Base-by-base conservation (phyloP, 2,329 filamentous ascomycete species). In the Exophiala dermatitidis region DNA sequence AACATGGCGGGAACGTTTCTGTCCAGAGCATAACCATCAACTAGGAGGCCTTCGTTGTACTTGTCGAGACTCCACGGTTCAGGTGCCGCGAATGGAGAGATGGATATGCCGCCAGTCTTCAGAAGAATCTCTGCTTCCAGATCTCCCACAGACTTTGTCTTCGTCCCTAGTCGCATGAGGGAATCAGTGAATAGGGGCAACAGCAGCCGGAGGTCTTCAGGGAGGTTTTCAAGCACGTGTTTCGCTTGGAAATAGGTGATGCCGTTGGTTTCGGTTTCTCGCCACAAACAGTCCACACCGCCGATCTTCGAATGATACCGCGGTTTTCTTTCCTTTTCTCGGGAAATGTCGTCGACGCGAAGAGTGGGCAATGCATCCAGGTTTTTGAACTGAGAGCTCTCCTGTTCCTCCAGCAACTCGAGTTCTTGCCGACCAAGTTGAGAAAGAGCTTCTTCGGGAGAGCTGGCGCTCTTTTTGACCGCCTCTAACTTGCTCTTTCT, bases 81-180 rank as follows among this genome's bases (percentile, higher is more conserved):
- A 0, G 90, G 81, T 0, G 85, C 83, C n/a, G 85, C 81, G 70
- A 94, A 87, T 62, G 95, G 90, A 1, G 86, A 84, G 10, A 94
- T 83, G 2, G 84, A 87, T 36, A 98, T 81, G 6, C 93, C 93
- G 19, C 93, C 93, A 1, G 93, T 97, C 73, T 94, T 95, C 31
- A 97, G 78, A 69, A 97, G 97, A 69, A 98, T 96, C 51, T 90
- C 72, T 65, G 97, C 93, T 69, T 98, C 93, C 48, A 97, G 80
- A 68, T 96, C 84, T 68, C 96, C 93, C 86, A 95, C 96, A 0
- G 84, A 83, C 77, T 87, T 87, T 55, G 84, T 81, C 63, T 86
- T 86, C 2, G 91, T 98, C 9, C 93, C 93, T 5, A 98, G 79
- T 19, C 93, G 85, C 86, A 96, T 93, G 57, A 98, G 84, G 36